These are phyloP conservation scores for Intubia oerlemansii DNA, from an alignment of 2,329 filamentous ascomycete genomes.

Conservation along the genomic window DNA sequence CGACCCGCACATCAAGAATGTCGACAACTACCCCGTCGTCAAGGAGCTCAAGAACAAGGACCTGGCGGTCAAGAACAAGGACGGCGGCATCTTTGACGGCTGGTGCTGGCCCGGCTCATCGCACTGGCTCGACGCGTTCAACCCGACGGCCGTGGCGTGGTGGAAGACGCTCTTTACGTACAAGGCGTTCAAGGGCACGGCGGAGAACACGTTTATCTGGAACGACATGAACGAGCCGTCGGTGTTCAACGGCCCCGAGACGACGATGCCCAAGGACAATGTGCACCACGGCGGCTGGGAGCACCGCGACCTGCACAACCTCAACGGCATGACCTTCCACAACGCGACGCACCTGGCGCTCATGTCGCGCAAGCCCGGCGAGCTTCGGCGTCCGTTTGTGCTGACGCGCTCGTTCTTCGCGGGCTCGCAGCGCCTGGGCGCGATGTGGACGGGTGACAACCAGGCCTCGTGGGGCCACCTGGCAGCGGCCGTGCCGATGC, in stretches of 20 bases:
- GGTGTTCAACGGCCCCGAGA: slow-evolving; percentile 95
- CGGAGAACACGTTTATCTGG: slow-evolving; percentile 83
- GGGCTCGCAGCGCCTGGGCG: slow-evolving; percentile 71
- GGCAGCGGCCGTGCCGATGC: slow-evolving; percentile 78
- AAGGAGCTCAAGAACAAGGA: slow-evolving; percentile 69
- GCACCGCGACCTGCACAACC: slow-evolving; percentile 87
- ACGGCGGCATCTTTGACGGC: slow-evolving; percentile 72
- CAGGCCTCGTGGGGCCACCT: slow-evolving; percentile 84
- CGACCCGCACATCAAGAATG: slow-evolving; percentile 95
- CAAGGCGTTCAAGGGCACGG: slow-evolving; percentile 65
- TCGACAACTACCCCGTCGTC: slow-evolving; percentile 52
- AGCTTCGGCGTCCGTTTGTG: slow-evolving; percentile 70
- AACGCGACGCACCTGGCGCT: slow-evolving; percentile 84
- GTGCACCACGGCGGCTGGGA: slow-evolving; percentile 84
- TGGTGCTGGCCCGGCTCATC: slow-evolving; percentile 99
- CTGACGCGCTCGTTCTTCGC: slow-evolving; percentile 85
- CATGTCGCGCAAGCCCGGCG: slow-evolving; percentile 66
- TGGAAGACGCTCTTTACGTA: slow-evolving; percentile 83
- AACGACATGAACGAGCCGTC: slow-evolving; percentile 99
- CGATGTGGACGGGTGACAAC: slow-evolving; percentile 99
- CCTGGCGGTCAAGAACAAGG: slow-evolving; percentile 74
- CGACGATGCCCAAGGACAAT: slow-evolving; percentile 98
- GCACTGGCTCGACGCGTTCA: slow-evolving; percentile 92
- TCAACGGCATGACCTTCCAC: slow-evolving; percentile 87
- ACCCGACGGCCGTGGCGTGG: slow-evolving; percentile 77